Conservation (phyloP, 2,329 filamentous ascomycete species). For the Penicillium crustosum region DNA sequence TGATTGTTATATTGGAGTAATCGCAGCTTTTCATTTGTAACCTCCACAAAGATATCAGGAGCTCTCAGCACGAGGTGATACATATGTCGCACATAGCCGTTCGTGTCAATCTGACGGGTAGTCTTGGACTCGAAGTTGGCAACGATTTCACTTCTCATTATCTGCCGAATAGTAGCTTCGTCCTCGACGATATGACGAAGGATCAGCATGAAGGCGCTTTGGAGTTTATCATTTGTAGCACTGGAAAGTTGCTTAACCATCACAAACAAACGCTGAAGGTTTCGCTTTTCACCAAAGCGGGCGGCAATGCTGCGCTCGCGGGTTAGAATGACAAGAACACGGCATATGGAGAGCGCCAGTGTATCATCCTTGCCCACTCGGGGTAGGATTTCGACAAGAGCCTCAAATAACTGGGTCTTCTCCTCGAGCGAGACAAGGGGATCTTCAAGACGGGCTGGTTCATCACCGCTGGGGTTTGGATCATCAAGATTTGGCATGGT, state of each 20-base stretch:
- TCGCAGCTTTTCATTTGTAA: constrained; percentile 81
- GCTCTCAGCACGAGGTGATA: constrained; percentile 77
- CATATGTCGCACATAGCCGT: constrained; percentile 71
- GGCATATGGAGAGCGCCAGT: constrained; percentile 76
- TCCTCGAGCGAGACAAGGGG: constrained; percentile 64
- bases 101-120: constrained; percentile 64
- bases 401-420: constrained; percentile 69
- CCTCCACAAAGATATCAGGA: constrained; percentile 81
- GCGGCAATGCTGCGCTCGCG: constrained; percentile 73
- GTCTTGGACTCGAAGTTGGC: constrained; percentile 66
- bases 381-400: constrained; percentile 79
- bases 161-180: constrained; percentile 82
- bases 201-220: constrained; percentile 76
- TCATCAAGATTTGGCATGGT: constrained; percentile 53
- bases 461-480: constrained; percentile 49
- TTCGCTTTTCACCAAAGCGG: constrained; percentile 79
- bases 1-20: constrained; percentile 63
- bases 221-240: constrained; percentile 71
- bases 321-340: constrained; percentile 85
- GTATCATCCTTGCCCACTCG: constrained; percentile 83
- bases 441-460: constrained; percentile 60
- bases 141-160: constrained; percentile 87
- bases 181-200: constrained; percentile 93
- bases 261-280: constrained; percentile 84
- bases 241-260: constrained; percentile 92